Conservation (phyloP, 495 filamentous ascomycete genomes). For the Aspergillus conjunctus region DNA sequence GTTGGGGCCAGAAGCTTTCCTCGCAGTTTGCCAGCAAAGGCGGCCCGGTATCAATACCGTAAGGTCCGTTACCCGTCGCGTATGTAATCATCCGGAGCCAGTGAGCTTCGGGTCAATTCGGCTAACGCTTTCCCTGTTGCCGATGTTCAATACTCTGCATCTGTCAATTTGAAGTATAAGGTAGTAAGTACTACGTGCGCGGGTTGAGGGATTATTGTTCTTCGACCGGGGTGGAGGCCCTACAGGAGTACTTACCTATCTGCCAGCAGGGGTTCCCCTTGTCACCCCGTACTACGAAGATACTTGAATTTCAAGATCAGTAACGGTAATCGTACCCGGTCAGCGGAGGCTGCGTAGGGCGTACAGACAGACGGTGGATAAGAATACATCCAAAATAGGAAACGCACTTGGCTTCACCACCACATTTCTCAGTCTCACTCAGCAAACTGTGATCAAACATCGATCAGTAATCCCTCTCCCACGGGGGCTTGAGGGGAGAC, state of each 20-base stretch:
- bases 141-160: neutral
- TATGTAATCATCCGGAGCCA: constrained; percentile 27
- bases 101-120: constrained; percentile 22
- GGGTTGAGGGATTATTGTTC: constrained; percentile 1
- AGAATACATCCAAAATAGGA: constrained; percentile 18
- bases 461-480: neutral
- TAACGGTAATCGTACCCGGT: constrained; percentile 6
- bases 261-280: neutral
- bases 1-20: constrained; percentile 31
- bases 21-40: constrained; percentile 24
- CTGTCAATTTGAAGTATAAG: neutral
- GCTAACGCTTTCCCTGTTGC: constrained; percentile 22
- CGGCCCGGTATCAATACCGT: constrained; percentile 33
- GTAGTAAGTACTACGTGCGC: neutral
- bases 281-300: too few species aligned
- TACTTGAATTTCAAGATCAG: too few species aligned
- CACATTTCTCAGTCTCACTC: neutral
- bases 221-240: neutral
- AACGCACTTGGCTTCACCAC: neutral
- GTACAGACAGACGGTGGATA: constrained; percentile 20
- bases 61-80: constrained; percentile 20
- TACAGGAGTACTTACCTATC: neutral
- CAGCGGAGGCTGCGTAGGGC: constrained; percentile 10
- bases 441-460: neutral
- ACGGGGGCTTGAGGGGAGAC: neutral